A percentile compares a stretch with the other conserved stretches of the same genome.
Evolutionary conservation across 805 yeast species (phyloP).

Genomic region (Helenozyma rhizophorensis): DNA sequence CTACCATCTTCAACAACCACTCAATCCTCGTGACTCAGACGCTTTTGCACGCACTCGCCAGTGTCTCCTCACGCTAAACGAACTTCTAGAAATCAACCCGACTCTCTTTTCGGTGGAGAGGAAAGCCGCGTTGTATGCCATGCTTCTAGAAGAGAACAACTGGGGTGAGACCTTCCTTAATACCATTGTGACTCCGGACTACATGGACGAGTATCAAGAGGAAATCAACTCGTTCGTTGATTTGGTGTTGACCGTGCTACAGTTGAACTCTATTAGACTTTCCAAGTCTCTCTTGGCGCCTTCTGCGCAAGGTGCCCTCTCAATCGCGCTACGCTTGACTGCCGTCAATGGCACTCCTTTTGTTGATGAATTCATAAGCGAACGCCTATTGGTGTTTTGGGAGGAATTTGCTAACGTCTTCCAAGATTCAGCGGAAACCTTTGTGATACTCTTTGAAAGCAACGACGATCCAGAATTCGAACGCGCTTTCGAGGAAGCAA

Average conservation of each 20-base stretch:
- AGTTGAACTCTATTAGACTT: slow-evolving; percentile 41
- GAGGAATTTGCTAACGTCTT: slow-evolving; percentile 56
- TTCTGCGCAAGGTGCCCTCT: slow-evolving; percentile 37
- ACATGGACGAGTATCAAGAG: slow-evolving; percentile 24
- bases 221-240: slow-evolving; percentile 41
- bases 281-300: slow-evolving; percentile 35
- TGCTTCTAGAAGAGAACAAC: slow-evolving; percentile 36
- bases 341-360: slow-evolving; percentile 55
- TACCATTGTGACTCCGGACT: slow-evolving; percentile 24
- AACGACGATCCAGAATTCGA: slow-evolving; percentile 11
- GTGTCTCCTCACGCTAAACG: slow-evolving; percentile 28
- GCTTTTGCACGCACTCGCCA: slow-evolving; percentile 22
- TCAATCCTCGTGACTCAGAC: slow-evolving; percentile 1
- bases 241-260: slow-evolving; percentile 43
- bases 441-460: slow-evolving; percentile 15
- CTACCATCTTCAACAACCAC: slow-evolving; percentile 5
- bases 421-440: slow-evolving; percentile 13
- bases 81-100: slow-evolving; percentile 44
- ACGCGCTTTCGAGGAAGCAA: slow-evolving; percentile 23
- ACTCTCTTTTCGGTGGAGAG: slow-evolving; percentile 30
- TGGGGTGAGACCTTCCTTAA: slow-evolving; percentile 44
- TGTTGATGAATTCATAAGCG: slow-evolving; percentile 51
- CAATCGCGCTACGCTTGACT: slow-evolving; percentile 49
- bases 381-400: slow-evolving; percentile 63
- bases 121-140: slow-evolving; percentile 22